phyloP scores from a whole-genome alignment of 805 yeast genomes.

The Cyberlindnera euphorbiae region DNA sequence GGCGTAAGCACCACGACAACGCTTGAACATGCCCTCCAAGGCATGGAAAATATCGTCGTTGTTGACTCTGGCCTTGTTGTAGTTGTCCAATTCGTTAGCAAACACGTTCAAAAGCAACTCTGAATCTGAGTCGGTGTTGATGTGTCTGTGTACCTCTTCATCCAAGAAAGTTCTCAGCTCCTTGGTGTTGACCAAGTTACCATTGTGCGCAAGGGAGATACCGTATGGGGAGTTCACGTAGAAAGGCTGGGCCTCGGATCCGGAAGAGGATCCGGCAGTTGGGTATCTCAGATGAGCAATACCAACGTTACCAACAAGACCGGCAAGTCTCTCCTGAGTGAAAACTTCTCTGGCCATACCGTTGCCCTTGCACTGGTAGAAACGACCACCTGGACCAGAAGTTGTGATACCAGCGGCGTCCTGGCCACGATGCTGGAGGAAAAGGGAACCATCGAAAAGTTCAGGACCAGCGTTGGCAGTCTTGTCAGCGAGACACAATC shows the following conservation, averaged over 20 bases:
- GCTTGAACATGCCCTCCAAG: constrained; percentile 70
- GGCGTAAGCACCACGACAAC: constrained; percentile 95
- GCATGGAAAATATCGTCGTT: constrained; percentile 86
- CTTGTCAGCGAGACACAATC: constrained; percentile 77
- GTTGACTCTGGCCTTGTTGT: constrained; percentile 90
- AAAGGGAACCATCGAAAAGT: constrained; percentile 86
- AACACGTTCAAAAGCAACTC: constrained; percentile 85
- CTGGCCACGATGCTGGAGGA: constrained; percentile 95
- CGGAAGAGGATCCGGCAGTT: constrained; percentile 94
- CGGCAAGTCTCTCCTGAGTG: constrained; percentile 72
- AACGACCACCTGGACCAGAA: constrained; percentile 87
- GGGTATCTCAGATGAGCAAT: constrained; percentile 94
- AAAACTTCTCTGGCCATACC: constrained; percentile 99
- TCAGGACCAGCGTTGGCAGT: constrained; percentile 77
- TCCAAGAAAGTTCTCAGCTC: constrained; percentile 78
- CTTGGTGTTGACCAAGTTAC: constrained; percentile 85
- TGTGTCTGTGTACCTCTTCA: constrained; percentile 92
- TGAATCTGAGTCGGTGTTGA: constrained; percentile 94
- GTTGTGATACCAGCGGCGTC: constrained; percentile 99
- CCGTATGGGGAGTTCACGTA: constrained; percentile 98
- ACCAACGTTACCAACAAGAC: constrained; percentile 91
- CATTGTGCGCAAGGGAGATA: constrained; percentile 85
- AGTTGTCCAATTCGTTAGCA: constrained; percentile 86
- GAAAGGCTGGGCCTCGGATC: constrained; percentile 97
- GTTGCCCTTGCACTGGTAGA: constrained; percentile 96